Conservation (phyloP, 371 early-diverging fungal species). For the Batkoa obscura region DNA sequence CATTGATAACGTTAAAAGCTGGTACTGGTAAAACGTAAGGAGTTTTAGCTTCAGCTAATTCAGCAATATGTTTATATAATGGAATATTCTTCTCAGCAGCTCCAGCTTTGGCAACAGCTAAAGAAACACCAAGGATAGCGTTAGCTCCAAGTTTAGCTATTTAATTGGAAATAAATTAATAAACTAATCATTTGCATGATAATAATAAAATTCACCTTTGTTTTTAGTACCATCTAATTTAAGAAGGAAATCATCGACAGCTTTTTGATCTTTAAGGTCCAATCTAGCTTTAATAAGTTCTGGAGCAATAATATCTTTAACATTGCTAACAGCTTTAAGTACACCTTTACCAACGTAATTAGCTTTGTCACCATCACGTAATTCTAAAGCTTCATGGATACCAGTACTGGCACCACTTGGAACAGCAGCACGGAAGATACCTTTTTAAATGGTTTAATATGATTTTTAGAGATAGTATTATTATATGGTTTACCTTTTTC, state of each 20-base stretch:
- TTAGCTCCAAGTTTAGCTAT: slow-evolving; percentile 84
- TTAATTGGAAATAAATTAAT: neutral
- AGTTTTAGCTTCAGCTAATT: slow-evolving; percentile 57
- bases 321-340: slow-evolving; percentile 77
- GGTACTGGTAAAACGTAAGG: slow-evolving; percentile 90
- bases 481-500: slow-evolving; percentile 27
- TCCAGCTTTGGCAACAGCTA: slow-evolving; percentile 91
- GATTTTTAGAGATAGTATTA: neutral
- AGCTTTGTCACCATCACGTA: slow-evolving; percentile 73
- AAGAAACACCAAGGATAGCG: slow-evolving; percentile 93
- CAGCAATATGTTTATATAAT: slow-evolving; percentile 80
- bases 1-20: slow-evolving; percentile 98
- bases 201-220: slow-evolving; percentile 35
- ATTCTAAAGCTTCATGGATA: slow-evolving; percentile 94
- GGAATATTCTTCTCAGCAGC: slow-evolving; percentile 81
- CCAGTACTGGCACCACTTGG: slow-evolving; percentile 99
- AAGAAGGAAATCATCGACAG: slow-evolving; percentile 80
- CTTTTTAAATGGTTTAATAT: slow-evolving; percentile 9
- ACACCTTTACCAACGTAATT: slow-evolving; percentile 94
- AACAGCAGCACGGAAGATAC: slow-evolving; percentile 86
- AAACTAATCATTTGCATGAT: neutral
- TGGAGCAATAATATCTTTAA: slow-evolving; percentile 72
- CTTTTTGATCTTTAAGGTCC: slow-evolving; percentile 64
- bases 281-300: slow-evolving; percentile 51
- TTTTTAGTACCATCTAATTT: slow-evolving; percentile 86